Base-by-base conservation (phyloP, 768 basidiomycete species). In the Suillus lakei region DNA sequence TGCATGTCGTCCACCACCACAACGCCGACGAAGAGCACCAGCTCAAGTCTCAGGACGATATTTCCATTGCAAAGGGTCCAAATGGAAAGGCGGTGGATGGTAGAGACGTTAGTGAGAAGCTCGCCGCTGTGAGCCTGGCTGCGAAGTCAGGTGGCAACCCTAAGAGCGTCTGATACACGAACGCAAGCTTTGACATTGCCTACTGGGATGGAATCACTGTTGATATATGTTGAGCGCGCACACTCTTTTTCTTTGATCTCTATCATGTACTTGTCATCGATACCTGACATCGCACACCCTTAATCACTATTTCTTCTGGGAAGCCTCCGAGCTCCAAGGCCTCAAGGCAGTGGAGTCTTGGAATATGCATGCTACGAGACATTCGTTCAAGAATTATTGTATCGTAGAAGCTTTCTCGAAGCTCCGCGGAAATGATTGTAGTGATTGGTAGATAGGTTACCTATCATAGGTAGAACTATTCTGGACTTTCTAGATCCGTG, bases 1-100 rank as follows among this genome's bases (percentile, higher is more conserved):
- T 71, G 9, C 74, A 81, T 23, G 81, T 87, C 66, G 81, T 83
- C 55, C 85, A 87, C 60, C 84, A 86, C 63, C 84, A 84, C 72
- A 79, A 83, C 12, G 72, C 74, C 21, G 43, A 63, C 41, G 61
- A 46, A 41, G 66, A 65, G 44, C 58, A 43, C 26, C 60, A 34
- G 8, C 60, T 61, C 12, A 41, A 56, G 60, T 56, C 48, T 9
- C 62, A 61, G 15, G 60, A 60, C 43, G 54, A 63, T 26, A 28
- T 44, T 13, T 53, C 60, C 21, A 59, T 63, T 26, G 26, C 50
- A 16, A 66, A 68, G 21, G 62, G 39, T 26, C 43, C 66, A 64
- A 53, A 62, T 59, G 56, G 56, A 18, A 38, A 63, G 16, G 36
- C 10, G 9, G 9, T 28, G 39, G n/a, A 77, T 26, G 72, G 71